phyloP scores from a whole-genome alignment of 345 rosid genomes.

The Rhodamnia rubescens region DNA sequence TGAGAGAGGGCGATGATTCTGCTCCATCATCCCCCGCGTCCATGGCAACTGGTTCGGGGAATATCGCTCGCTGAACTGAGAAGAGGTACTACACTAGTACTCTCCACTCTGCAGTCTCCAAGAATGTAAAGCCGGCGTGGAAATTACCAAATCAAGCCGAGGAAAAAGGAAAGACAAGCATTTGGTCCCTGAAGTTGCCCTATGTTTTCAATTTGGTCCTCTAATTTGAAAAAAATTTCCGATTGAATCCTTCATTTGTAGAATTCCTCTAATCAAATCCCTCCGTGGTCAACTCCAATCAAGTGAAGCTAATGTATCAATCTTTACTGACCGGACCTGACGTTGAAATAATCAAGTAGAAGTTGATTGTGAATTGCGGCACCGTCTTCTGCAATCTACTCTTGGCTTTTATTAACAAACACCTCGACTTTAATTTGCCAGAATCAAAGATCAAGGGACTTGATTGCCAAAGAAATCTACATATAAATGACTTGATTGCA shows the following conservation, averaged over 20 bases:
- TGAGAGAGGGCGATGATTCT: not conserved
- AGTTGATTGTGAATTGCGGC: not conserved
- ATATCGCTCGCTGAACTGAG: too few relatives aligned
- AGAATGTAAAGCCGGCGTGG: not conserved
- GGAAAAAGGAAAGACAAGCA: not conserved
- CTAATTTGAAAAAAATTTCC: not conserved
- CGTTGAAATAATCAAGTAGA: not conserved
- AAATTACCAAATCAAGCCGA: not conserved
- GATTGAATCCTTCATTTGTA: not conserved
- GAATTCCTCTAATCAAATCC: not conserved
- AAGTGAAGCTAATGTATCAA: not conserved
- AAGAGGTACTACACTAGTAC: not conserved
- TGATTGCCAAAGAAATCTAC: not conserved
- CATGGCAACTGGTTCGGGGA: not conserved
- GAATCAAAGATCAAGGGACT: not conserved
- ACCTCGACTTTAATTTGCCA: not conserved
- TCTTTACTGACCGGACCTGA: not conserved
- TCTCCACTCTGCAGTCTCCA: not conserved
- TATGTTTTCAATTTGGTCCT: not conserved
- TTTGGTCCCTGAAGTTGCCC: not conserved
- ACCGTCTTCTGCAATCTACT: not conserved
- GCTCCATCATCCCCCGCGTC: not conserved
- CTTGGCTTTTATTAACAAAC: not conserved
- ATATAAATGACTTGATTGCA: not conserved
- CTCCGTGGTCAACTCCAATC: not conserved